Conservation (phyloP, 2,329 filamentous ascomycete genomes). For the Stagonosporopsis chrysanthemi region DNA sequence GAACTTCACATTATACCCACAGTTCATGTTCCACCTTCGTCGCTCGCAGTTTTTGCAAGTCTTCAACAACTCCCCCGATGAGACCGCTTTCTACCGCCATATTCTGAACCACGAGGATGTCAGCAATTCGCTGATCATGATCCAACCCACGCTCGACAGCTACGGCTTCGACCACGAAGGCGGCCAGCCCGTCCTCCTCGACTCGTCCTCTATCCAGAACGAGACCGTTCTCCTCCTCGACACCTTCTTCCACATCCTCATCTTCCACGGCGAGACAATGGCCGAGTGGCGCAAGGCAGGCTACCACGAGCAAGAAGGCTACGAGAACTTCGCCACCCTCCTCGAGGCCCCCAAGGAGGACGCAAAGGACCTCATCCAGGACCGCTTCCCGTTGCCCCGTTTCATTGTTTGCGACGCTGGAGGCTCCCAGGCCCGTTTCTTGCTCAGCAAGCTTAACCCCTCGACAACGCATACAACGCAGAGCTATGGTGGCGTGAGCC, state of each 20-base stretch:
- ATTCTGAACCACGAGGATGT: constrained; percentile 98
- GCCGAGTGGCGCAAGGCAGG: constrained; percentile 98
- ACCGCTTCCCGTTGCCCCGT: constrained; percentile 95
- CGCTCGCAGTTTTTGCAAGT: constrained; percentile 97
- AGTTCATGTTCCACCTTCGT: constrained; percentile 99
- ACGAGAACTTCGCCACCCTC: constrained; percentile 90
- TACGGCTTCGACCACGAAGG: constrained; percentile 98
- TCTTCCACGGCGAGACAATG: constrained; percentile 98
- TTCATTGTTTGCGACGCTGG: constrained; percentile 99
- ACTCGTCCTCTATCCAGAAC: constrained; percentile 94
- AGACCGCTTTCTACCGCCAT: constrained; percentile 98
- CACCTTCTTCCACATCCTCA: constrained; percentile 99
- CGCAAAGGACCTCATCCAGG: constrained; percentile 95
- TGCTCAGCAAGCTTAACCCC: constrained; percentile 95
- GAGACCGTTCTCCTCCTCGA: constrained; percentile 93
- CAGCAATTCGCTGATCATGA: constrained; percentile 97
- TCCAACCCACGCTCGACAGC: constrained; percentile 95
- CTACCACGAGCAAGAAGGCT: constrained; percentile 97
- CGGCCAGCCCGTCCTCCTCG: constrained; percentile 88
- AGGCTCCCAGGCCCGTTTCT: constrained; percentile 94
- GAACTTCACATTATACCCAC: constrained; percentile 98
- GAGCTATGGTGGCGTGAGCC: constrained; percentile 86
- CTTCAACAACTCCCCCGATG: constrained; percentile 99
- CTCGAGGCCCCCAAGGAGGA: constrained; percentile 96
- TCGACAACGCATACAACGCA: constrained; percentile 95